A percentile compares a stretch with the other conserved stretches of the same genome.
Evolutionary conservation across 495 filamentous ascomycete genomes (phyloP).

Genomic region (Aspergillus diversus): DNA sequence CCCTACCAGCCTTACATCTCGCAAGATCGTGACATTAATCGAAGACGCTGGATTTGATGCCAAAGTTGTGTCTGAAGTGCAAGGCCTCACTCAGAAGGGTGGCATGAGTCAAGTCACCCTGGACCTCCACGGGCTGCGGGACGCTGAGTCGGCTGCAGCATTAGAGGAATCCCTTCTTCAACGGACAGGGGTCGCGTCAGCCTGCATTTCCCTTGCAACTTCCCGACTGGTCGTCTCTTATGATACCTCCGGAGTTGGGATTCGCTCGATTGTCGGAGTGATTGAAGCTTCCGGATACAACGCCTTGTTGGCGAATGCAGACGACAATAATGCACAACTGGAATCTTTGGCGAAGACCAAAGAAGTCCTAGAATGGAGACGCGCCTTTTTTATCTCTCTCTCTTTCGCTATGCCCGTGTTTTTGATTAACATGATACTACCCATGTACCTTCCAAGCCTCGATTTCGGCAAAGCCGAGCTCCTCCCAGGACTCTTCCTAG

Average conservation of each 20-base stretch:
- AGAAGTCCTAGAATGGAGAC: slow-evolving; percentile 91
- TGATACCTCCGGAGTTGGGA: slow-evolving; percentile 68
- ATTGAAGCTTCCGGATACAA: slow-evolving; percentile 84
- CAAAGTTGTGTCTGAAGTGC: slow-evolving; percentile 60
- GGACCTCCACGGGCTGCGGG: slow-evolving; percentile 79
- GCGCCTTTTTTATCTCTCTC: slow-evolving; percentile 72
- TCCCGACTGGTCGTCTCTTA: slow-evolving; percentile 72
- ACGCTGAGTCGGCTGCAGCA: slow-evolving; percentile 67
- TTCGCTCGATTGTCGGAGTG: slow-evolving; percentile 79
- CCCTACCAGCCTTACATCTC: slow-evolving; percentile 64
- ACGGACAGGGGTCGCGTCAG: slow-evolving; percentile 71
- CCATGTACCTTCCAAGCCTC: slow-evolving; percentile 71
- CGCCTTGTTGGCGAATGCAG: slow-evolving; percentile 83
- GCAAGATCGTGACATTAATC: slow-evolving; percentile 68
- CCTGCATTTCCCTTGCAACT: slow-evolving; percentile 68
- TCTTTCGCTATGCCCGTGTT: slow-evolving; percentile 91
- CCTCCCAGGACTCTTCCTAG: slow-evolving; percentile 78
- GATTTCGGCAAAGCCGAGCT: slow-evolving; percentile 73
- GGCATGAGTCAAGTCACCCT: slow-evolving; percentile 62
- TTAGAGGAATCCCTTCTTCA: slow-evolving; percentile 71
- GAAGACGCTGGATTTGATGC: slow-evolving; percentile 87
- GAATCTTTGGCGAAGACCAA: slow-evolving; percentile 95
- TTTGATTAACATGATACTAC: slow-evolving; percentile 87
- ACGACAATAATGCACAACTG: slow-evolving; percentile 96
- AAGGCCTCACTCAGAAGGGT: slow-evolving; percentile 33